Evolutionary conservation across 371 early-diverging fungal genomes (phyloP), one percentile per base, ranked within the genome.

Genomic region (Homolaphlyctis polyrhiza): DNA sequence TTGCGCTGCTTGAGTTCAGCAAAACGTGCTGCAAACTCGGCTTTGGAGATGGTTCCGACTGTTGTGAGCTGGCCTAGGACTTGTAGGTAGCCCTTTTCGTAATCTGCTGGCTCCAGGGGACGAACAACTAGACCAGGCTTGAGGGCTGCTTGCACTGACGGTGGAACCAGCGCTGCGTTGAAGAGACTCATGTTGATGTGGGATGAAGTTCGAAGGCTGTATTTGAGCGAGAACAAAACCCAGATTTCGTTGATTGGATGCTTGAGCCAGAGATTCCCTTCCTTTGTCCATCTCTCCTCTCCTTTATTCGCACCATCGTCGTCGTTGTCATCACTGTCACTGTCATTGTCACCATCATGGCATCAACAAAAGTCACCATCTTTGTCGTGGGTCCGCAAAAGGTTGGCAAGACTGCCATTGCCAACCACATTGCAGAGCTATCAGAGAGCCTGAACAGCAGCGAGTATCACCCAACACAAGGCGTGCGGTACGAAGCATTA

Each of bases 41-140:
- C 85, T 68, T 87, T 86, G 33, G 86, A 71, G 49, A 91, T 82
- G 39, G 79, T 67, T 5, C 92, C 92, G 34, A 92, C 89, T 36
- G 80, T 86, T 14, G 95, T 94, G 54, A 95, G 79, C 55, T 84
- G 85, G 35, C 78, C 71, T 25, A 93, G 81, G 2, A 84, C 81
- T 23, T 88, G 74, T 25, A 93, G 74, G 74, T 87, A 89, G 14
- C 81, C 68, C 68, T 87, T 86, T 63, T 90, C 90, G 73, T 88
- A 95, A 75, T 97, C 98, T 21, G 82, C 81, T 14, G 81, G 69
- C 39, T 86, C 86, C 34, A 97, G 85, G 6, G 98, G 92, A 16
- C 96, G 84, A 51, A 96, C 73, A 0, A 78, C 76, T 73, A 92
- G 92, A 45, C 92, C 93, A 4, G 77, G 74, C 29, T 93, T 92